phyloP scores from a whole-genome alignment of 768 basidiomycete species.

The Rhizopogon salebrosus region DNA sequence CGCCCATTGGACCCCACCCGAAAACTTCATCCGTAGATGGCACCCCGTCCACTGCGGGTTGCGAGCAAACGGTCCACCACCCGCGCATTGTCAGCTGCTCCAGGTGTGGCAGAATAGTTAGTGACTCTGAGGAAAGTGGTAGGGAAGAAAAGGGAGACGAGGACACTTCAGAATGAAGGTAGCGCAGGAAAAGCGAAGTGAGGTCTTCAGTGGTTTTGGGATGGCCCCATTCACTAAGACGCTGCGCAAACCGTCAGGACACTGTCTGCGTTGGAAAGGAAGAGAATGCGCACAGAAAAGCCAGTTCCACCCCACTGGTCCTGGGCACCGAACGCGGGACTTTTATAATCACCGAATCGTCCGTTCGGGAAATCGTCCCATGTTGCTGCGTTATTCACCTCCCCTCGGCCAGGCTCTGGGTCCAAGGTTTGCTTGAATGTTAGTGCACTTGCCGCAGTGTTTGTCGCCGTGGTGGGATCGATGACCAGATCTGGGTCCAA shows the following conservation, averaged over 20 bases:
- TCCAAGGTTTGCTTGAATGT: slow-evolving; percentile 44
- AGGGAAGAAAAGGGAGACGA: slow-evolving; percentile 87
- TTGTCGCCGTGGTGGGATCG: slow-evolving; percentile 61
- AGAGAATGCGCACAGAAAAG: slow-evolving; percentile 41
- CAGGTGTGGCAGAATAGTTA: slow-evolving; percentile 72
- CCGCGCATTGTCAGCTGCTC: slow-evolving; percentile 69
- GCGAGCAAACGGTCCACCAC: slow-evolving; percentile 97
- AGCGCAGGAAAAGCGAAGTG: slow-evolving; percentile 70
- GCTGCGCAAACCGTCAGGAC: slow-evolving; percentile 33
- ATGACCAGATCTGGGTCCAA: slow-evolving; percentile 49
- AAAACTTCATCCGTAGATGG: slow-evolving; percentile 70
- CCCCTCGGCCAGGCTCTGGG: slow-evolving; percentile 61
- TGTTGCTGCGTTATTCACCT: slow-evolving; percentile 68
- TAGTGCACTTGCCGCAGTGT: slow-evolving; percentile 54
- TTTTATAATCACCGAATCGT: slow-evolving; percentile 95
- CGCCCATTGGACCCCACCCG: slow-evolving; percentile 91
- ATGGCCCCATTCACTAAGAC: slow-evolving; percentile 70
- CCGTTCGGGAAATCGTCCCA: slow-evolving; percentile 99
- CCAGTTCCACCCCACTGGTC: slow-evolving; percentile 73
- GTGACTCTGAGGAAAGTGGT: slow-evolving; percentile 78
- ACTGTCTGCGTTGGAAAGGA: neutral
- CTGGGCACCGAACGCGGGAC: slow-evolving; percentile 86
- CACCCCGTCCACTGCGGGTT: slow-evolving; percentile 85
- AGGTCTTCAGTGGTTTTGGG: slow-evolving; percentile 61
- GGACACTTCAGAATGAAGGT: slow-evolving; percentile 67